phyloP scores from a whole-genome alignment of 2,329 filamentous ascomycete genomes.

The Salinomyces thailandicus region DNA sequence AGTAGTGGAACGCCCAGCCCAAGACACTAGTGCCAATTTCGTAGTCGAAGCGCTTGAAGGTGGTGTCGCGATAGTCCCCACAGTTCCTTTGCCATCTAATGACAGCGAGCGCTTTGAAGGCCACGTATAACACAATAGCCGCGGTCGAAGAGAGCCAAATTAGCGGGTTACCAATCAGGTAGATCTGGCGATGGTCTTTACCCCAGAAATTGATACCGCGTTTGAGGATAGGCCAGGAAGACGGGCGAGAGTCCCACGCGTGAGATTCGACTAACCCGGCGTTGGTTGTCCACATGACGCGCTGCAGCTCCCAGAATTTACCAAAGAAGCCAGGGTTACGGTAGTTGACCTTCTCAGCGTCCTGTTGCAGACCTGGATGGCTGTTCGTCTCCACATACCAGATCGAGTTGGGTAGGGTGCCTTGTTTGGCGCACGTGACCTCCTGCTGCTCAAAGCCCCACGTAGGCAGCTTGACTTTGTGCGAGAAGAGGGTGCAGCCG shows the following conservation, averaged over 20 bases:
- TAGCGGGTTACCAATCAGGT: conserved; percentile 87
- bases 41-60: conserved; percentile 95
- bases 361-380: conserved; percentile 61
- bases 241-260: conserved; percentile 92
- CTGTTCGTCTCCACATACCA: conserved; percentile 94
- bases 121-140: conserved; percentile 63
- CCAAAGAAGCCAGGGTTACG: conserved; percentile 87
- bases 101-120: conserved; percentile 79
- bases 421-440: conserved; percentile 89
- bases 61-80: conserved; percentile 69
- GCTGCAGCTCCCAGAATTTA: conserved; percentile 95
- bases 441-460: conserved; percentile 99
- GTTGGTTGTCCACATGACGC: conserved; percentile 98
- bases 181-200: conserved; percentile 85
- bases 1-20: conserved; percentile 96
- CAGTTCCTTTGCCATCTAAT: conserved; percentile 91
- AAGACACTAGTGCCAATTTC: conserved; percentile 84
- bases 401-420: conserved; percentile 87
- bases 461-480: conserved; percentile 96
- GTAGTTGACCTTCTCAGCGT: conserved; percentile 92
- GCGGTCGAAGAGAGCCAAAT: conserved; percentile 87
- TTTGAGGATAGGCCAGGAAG: conserved; percentile 81
- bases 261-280: conserved; percentile 93
- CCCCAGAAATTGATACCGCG: conserved; percentile 99
- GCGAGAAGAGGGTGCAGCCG: conserved; percentile 89